Conservation (phyloP, 2,329 filamentous ascomycete species). For the Monilinia polystroma region DNA sequence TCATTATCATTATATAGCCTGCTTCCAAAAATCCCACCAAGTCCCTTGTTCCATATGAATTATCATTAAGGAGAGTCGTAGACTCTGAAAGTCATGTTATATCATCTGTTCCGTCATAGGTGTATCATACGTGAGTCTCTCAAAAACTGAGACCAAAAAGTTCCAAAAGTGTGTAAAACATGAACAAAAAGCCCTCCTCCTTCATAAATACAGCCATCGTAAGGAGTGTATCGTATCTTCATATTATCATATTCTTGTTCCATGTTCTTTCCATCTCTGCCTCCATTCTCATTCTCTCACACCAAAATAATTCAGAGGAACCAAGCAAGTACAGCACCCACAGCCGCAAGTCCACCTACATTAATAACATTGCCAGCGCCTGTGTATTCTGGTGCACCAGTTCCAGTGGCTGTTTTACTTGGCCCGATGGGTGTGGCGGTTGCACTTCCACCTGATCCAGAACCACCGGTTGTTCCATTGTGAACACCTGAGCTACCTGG, state of each 20-base stretch:
- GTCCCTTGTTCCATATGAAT: neutral
- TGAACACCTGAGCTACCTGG: neutral
- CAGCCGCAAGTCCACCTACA: neutral
- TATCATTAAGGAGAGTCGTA: neutral
- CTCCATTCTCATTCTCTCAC: neutral
- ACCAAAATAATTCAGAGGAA: neutral
- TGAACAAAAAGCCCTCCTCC: neutral
- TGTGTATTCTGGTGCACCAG: conserved; percentile 14
- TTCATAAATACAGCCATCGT: conserved; percentile 8
- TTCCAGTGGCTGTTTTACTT: conserved; percentile 16
- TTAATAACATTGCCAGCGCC: conserved; percentile 1
- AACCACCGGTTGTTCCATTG: conserved; percentile 15
- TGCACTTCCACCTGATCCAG: conserved; percentile 15
- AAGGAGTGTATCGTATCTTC: conserved; percentile 7
- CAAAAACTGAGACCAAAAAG: conserved; percentile 1
- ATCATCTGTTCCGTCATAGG: conserved; percentile 1
- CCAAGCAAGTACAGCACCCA: neutral
- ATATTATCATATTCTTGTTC: too few relatives aligned
- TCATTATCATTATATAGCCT: too few relatives aligned
- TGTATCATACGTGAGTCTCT: neutral
- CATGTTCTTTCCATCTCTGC: neutral
- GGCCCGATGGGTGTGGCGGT: conserved; percentile 27
- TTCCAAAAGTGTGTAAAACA: conserved; percentile 15
- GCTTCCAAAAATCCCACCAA: too few relatives aligned
- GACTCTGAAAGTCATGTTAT: neutral